A percentile compares a stretch with the other conserved stretches of the same genome.
These are phyloP conservation scores for Papiliotrema laurentii DNA, from an alignment of 1,284 basidiomycete genomes.

Conservation along the genomic window DNA sequence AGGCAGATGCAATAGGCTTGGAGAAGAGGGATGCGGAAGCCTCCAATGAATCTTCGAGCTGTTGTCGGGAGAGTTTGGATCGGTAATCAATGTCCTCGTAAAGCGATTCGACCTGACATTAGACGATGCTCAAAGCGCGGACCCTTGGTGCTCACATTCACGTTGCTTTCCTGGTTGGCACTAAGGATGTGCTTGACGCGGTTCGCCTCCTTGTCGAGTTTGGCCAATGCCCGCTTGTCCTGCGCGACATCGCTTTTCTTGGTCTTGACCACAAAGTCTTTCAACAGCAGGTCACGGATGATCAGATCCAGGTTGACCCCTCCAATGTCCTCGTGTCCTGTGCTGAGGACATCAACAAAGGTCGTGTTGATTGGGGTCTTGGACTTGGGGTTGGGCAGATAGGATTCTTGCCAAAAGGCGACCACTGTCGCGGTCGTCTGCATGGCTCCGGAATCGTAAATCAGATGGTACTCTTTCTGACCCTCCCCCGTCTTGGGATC, in stretches of 20 bases:
- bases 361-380: slow-evolving; percentile 58
- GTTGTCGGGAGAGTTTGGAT: slow-evolving; percentile 66
- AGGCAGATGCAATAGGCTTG: slow-evolving; percentile 71
- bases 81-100: slow-evolving; percentile 89
- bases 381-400: slow-evolving; percentile 46
- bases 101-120: slow-evolving; percentile 67
- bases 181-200: slow-evolving; percentile 90
- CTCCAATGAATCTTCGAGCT: slow-evolving; percentile 74
- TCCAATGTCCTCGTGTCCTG: slow-evolving; percentile 74
- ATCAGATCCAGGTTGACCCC: slow-evolving; percentile 81
- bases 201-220: slow-evolving; percentile 87
- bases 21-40: slow-evolving; percentile 56
- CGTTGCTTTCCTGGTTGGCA: slow-evolving; percentile 76
- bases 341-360: slow-evolving; percentile 68
- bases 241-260: slow-evolving; percentile 29
- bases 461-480: slow-evolving; percentile 75
- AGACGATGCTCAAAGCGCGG: not conserved
- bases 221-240: slow-evolving; percentile 84
- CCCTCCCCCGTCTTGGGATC: slow-evolving; percentile 33
- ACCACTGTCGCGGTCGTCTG: slow-evolving; percentile 82
- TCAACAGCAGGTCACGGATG: slow-evolving; percentile 73
- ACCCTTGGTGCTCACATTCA: slow-evolving; percentile 55
- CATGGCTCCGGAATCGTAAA: slow-evolving; percentile 91
- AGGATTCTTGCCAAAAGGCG: slow-evolving; percentile 61
- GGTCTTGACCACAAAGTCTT: slow-evolving; percentile 64